A percentile compares a stretch with the other conserved stretches of the same genome.
These are phyloP conservation scores for Sparassis latifolia DNA, from an alignment of 1,284 basidiomycete genomes.

Conservation along the genomic window DNA sequence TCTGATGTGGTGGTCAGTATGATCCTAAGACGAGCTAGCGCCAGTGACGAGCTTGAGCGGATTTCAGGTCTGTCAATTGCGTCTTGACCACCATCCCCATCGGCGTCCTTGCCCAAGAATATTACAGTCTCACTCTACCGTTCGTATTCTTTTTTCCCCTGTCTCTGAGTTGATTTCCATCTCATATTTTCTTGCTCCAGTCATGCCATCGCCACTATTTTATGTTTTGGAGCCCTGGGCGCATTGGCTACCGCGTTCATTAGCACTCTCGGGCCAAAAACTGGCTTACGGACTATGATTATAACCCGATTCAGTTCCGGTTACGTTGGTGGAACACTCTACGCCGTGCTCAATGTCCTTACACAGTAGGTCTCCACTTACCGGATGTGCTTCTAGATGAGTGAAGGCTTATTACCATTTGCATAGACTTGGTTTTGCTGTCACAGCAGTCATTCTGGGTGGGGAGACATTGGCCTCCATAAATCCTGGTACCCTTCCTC, in stretches of 20 bases:
- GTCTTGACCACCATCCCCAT: slow-evolving; percentile 52
- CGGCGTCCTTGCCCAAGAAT: slow-evolving; percentile 47
- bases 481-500: slow-evolving; percentile 34
- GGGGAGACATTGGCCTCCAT: slow-evolving; percentile 42
- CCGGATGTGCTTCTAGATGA: neutral
- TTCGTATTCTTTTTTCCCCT: slow-evolving; percentile 17
- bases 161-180: neutral
- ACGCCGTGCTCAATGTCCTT: slow-evolving; percentile 53
- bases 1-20: slow-evolving; percentile 42
- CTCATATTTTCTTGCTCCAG: slow-evolving; percentile 18
- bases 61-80: slow-evolving; percentile 37
- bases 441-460: slow-evolving; percentile 40
- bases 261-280: slow-evolving; percentile 53
- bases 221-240: slow-evolving; percentile 40
- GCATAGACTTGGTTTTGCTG: slow-evolving; percentile 39
- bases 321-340: slow-evolving; percentile 48
- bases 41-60: slow-evolving; percentile 3
- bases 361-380: slow-evolving; percentile 34
- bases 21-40: neutral
- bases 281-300: slow-evolving; percentile 59
- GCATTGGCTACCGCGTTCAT: slow-evolving; percentile 40
- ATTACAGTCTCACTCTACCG: slow-evolving; percentile 45
- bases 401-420: neutral
- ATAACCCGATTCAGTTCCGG: slow-evolving; percentile 51
- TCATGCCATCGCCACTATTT: slow-evolving; percentile 34